Evolutionary conservation across 345 rosid genomes (phyloP).

Genomic region (Boechera stricta): DNA sequence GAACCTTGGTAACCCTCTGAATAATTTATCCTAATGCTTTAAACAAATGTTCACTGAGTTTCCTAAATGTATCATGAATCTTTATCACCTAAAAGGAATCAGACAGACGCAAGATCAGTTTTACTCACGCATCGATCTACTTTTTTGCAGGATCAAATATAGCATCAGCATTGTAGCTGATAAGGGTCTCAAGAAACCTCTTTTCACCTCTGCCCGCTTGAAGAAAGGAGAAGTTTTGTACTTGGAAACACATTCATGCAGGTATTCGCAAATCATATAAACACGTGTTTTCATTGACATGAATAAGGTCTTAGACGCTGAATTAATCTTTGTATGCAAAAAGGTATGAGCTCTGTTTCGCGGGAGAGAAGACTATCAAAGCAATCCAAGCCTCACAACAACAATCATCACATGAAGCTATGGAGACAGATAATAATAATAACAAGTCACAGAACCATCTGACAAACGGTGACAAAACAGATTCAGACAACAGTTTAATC

Average conservation of each 20-base stretch:
- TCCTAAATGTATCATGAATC: slow-evolving; percentile 4
- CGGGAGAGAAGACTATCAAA: slow-evolving; percentile 86
- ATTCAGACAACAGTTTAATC: slow-evolving; percentile 61
- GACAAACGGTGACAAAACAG: slow-evolving; percentile 76
- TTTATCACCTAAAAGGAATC: slow-evolving; percentile 2
- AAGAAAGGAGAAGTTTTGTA: slow-evolving; percentile 98
- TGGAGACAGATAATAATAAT: slow-evolving; percentile 55
- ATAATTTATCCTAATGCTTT: not conserved
- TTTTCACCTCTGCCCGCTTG: slow-evolving; percentile 94
- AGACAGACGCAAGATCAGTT: not conserved
- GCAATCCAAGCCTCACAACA: slow-evolving; percentile 59
- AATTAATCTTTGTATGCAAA: slow-evolving; percentile 30
- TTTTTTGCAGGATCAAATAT: slow-evolving; percentile 80
- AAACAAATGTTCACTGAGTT: slow-evolving; percentile 15
- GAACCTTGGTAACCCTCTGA: slow-evolving; percentile 84
- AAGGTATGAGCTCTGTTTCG: slow-evolving; percentile 94
- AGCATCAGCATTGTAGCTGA: slow-evolving; percentile 96
- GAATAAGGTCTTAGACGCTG: not conserved
- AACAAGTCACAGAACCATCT: slow-evolving; percentile 62
- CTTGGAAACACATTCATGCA: slow-evolving; percentile 94
- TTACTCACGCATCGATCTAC: not conserved
- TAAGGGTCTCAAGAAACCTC: slow-evolving; percentile 95
- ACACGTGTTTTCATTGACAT: not conserved
- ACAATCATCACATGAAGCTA: slow-evolving; percentile 53
- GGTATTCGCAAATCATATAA: slow-evolving; percentile 52